Percentiles rank a stretch among this genome's conserved stretches.
phyloP scores from a whole-genome alignment of 805 yeast genomes.

The baker's yeast (Saccharomyces cerevisiae) region DNA sequence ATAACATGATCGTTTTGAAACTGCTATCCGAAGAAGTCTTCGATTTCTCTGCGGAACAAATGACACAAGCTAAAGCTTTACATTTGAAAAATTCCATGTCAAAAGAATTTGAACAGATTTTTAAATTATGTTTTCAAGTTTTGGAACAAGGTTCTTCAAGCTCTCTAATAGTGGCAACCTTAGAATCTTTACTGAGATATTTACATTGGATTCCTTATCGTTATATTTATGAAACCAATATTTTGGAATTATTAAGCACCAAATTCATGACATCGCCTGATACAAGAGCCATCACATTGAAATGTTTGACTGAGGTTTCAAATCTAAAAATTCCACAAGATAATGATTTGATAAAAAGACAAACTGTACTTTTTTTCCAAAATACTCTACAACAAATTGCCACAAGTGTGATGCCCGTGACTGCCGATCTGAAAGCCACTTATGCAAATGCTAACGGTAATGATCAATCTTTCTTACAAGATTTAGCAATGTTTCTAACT shows the following conservation, averaged over 20 bases:
- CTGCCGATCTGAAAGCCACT: constrained; percentile 60
- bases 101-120: constrained; percentile 86
- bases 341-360: constrained; percentile 34
- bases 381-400: constrained; percentile 63
- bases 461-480: constrained; percentile 92
- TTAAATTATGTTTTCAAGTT: constrained; percentile 87
- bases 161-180: constrained; percentile 73
- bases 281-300: constrained; percentile 75
- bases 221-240: constrained; percentile 80
- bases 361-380: constrained; percentile 62
- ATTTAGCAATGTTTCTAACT: constrained; percentile 85
- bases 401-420: constrained; percentile 57
- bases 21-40: constrained; percentile 91
- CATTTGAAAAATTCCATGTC: constrained; percentile 75
- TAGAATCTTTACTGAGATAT: constrained; percentile 73
- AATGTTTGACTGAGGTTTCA: constrained; percentile 89
- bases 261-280: constrained; percentile 73
- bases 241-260: constrained; percentile 60
- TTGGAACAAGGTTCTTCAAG: constrained; percentile 83
- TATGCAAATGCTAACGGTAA: constrained; percentile 68
- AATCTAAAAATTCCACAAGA: constrained; percentile 50
- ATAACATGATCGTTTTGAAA: constrained; percentile 88
- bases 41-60: constrained; percentile 89
- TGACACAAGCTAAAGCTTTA: constrained; percentile 92
- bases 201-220: constrained; percentile 92